These are phyloP conservation scores for Tylopilus sp. DNA, from an alignment of 768 basidiomycete species.

Conservation along the genomic window DNA sequence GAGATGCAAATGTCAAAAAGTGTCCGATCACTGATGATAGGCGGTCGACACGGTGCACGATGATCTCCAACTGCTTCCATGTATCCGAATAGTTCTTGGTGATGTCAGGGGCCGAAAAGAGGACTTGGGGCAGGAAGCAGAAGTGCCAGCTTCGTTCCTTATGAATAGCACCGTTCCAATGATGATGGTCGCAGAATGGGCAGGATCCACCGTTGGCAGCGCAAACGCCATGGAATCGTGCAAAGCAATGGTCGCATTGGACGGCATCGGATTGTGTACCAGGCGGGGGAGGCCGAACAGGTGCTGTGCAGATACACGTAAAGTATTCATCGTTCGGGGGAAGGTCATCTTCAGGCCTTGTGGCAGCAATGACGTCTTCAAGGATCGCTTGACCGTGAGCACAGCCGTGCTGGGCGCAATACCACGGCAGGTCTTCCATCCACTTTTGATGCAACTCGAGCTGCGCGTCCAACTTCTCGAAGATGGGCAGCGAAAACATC, in stretches of 20 bases:
- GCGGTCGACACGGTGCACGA: conserved; percentile 77
- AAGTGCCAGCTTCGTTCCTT: conserved; percentile 85
- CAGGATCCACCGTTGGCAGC: conserved; percentile 88
- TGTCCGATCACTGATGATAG: conserved; percentile 73
- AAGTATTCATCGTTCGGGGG: conserved; percentile 80
- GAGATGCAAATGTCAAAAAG: conserved; percentile 71
- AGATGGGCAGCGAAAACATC: conserved; percentile 70
- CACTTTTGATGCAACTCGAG: conserved; percentile 65
- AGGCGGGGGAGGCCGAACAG: conserved; percentile 77
- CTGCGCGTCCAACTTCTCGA: conserved; percentile 69
- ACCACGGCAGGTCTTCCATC: conserved; percentile 78
- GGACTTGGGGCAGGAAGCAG: conserved; percentile 69
- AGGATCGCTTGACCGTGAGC: conserved; percentile 63
- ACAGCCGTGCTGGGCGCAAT: conserved; percentile 60
- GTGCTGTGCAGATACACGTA: conserved; percentile 76
- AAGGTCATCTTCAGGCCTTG: conserved; percentile 72
- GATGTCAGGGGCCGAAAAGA: conserved; percentile 72
- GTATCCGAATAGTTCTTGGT: conserved; percentile 76
- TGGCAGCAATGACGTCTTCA: conserved; percentile 72
- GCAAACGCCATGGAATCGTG: conserved; percentile 81
- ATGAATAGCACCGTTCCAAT: conserved; percentile 84
- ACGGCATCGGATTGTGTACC: conserved; percentile 78
- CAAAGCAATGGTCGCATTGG: conserved; percentile 87
- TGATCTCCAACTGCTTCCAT: conserved; percentile 75
- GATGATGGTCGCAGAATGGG: conserved; percentile 88